phyloP scores from a whole-genome alignment of 495 filamentous ascomycete genomes.

The Aspergillus saccharolyticus region DNA sequence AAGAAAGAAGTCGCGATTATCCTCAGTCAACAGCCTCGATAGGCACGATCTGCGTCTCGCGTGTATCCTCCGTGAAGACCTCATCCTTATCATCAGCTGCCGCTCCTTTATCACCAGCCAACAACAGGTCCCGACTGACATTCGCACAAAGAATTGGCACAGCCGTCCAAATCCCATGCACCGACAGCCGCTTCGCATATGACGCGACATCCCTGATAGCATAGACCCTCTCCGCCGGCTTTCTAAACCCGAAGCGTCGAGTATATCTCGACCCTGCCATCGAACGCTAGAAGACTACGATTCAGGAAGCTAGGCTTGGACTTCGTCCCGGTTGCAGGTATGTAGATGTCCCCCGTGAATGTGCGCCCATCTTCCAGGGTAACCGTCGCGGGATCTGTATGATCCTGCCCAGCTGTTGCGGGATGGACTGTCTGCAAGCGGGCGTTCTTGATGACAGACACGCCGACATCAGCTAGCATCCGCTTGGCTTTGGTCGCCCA shows the following conservation, averaged over 20 bases:
- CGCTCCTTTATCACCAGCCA: constrained; percentile 9
- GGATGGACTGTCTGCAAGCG: constrained; percentile 22
- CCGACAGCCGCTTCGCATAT: constrained; percentile 24
- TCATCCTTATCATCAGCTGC: constrained; percentile 14
- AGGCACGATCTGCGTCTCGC: constrained; percentile 50
- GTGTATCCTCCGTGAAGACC: constrained; percentile 33
- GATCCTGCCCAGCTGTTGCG: constrained; percentile 19
- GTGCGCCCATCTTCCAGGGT: constrained; percentile 32
- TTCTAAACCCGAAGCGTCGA: constrained; percentile 43
- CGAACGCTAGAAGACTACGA: constrained; percentile 24
- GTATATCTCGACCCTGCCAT: constrained; percentile 41
- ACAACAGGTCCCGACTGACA: constrained; percentile 37
- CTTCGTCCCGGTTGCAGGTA: constrained; percentile 41
- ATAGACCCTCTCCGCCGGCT: constrained; percentile 46
- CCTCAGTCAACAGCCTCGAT: too few relatives aligned
- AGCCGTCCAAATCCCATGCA: constrained; percentile 34
- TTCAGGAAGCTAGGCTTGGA: constrained; percentile 44
- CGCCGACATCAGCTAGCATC: constrained; percentile 39
- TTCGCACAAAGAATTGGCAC: constrained; percentile 42
- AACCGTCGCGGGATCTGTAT: constrained; percentile 23
- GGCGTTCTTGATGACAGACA: constrained; percentile 37
- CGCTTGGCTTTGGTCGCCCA: constrained; percentile 36
- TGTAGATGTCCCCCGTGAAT: constrained; percentile 42
- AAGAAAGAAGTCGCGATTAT: too few relatives aligned
- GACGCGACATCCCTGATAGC: constrained; percentile 39